Conservation (phyloP, 805 yeast genomes). For the Zygotorulaspora florentina region DNA sequence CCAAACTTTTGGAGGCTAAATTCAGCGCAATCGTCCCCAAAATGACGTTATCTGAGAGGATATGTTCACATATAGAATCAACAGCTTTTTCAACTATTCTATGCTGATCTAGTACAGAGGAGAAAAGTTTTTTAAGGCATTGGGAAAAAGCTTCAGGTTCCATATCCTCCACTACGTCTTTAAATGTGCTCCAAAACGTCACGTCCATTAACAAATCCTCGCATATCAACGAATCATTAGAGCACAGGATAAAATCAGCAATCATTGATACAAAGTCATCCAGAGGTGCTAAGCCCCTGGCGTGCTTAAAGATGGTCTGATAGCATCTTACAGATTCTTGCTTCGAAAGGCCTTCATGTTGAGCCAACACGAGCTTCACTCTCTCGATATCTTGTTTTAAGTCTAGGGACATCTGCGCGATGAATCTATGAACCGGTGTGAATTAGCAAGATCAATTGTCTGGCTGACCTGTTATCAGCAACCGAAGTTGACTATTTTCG, state of each 20-base stretch:
- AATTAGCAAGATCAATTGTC: too few species aligned
- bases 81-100: slow-evolving; percentile 7
- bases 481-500: too few species aligned
- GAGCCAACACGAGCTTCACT: slow-evolving; percentile 4
- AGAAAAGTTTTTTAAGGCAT: slow-evolving; percentile 11
- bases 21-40: slow-evolving; percentile 7
- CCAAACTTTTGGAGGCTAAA: slow-evolving; percentile 4
- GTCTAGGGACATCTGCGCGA: not conserved
- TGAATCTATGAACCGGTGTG: too few species aligned
- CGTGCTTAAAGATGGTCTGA: slow-evolving; percentile 3
- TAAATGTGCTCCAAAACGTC: slow-evolving; percentile 10
- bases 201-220: slow-evolving; percentile 6
- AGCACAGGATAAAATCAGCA: slow-evolving; percentile 12
- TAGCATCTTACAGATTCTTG: slow-evolving; percentile 9
- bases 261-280: slow-evolving; percentile 5
- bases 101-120: slow-evolving; percentile 9
- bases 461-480: too few species aligned
- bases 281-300: not conserved
- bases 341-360: slow-evolving; percentile 1
- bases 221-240: slow-evolving; percentile 14
- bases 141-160: slow-evolving; percentile 9
- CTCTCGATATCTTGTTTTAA: not conserved
- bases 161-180: slow-evolving; percentile 10
- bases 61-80: slow-evolving; percentile 10
- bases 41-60: slow-evolving; percentile 9